Base-by-base conservation (phyloP, 2,329 filamentous ascomycete genomes). In the Aspergillus persii region DNA sequence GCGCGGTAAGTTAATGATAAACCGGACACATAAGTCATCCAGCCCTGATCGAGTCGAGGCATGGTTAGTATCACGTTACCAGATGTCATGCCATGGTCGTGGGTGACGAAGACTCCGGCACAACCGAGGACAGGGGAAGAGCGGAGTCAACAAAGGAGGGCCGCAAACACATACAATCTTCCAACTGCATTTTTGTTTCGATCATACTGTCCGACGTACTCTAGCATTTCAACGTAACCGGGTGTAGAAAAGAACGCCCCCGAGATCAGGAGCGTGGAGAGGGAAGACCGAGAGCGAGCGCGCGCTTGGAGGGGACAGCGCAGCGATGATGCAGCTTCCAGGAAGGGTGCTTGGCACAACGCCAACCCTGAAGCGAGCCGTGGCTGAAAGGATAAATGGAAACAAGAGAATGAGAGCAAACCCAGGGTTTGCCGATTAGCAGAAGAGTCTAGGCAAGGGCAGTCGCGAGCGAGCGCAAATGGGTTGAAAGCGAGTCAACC, bases 11-110 rank as follows among this genome's bases (percentile, higher is more conserved):
- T 99, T 98, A 77, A 98, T 92, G 73, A 99, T 94, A 79, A 99
- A 99, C 74, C 96, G 92, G 75, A 96, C 94, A 78, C 92, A 96
- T 61, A 98, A 86, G 79, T 98, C 94, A 87, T 98, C 94, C 81
- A 98, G 84, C 93, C 91, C 91, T 94, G 71, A 64, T 61, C 26
- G 23, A 48, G 41, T 39, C 50, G 41, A 61, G 62, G 59, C 56
- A 48, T 50, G 47, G 64, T 74, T 61, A 73, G 67, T 60, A 64
- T 59, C 41, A 47, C 36, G 36, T 12, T 41, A 5, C 2, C 36
- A 41, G 36, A 8, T 12, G 39, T 44, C 39, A 12, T 8, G 39
- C 4, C 39, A 12, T 44, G 4, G 39, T 11, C 44, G 26, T 47
- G 8, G 46, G n/a, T 12, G 39, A 31, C 26, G 39, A 31, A 6